phyloP scores from a whole-genome alignment of 768 basidiomycete genomes.

The Termitomyces sp. region DNA sequence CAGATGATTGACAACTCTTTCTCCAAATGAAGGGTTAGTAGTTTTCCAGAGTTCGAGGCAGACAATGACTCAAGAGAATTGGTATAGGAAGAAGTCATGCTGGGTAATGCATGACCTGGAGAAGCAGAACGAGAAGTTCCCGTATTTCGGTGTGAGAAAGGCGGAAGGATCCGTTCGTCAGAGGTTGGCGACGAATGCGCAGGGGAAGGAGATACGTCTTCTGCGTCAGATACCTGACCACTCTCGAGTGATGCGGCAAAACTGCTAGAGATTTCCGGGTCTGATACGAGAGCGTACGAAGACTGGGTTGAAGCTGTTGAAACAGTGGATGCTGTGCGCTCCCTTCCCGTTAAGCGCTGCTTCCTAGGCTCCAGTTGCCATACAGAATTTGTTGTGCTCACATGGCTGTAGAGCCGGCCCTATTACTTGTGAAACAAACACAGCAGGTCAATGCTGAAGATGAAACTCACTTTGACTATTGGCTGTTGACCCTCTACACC shows the following conservation, averaged over 20 bases:
- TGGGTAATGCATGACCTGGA: slow-evolving; percentile 48
- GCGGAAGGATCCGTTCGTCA: slow-evolving; percentile 38
- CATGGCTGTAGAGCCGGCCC: slow-evolving; percentile 69
- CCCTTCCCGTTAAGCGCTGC: slow-evolving; percentile 49
- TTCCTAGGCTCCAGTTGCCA: slow-evolving; percentile 79
- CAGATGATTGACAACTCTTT: slow-evolving; percentile 77
- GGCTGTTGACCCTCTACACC: slow-evolving; percentile 67
- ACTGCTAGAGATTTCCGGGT: slow-evolving; percentile 79
- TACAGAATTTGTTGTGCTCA: slow-evolving; percentile 59
- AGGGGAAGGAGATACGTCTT: slow-evolving; percentile 56
- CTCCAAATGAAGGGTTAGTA: slow-evolving; percentile 76
- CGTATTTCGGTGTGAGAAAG: slow-evolving; percentile 22
- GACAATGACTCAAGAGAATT: slow-evolving; percentile 68
- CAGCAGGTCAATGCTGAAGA: background rate
- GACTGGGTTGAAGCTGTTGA: slow-evolving; percentile 76
- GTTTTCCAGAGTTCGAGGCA: slow-evolving; percentile 49
- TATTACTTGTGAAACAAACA: slow-evolving; percentile 19
- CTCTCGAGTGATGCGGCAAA: slow-evolving; percentile 80
- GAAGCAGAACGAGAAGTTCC: slow-evolving; percentile 48
- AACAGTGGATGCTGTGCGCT: slow-evolving; percentile 68
- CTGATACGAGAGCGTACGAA: slow-evolving; percentile 79
- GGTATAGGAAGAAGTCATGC: slow-evolving; percentile 68
- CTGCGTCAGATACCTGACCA: slow-evolving; percentile 64
- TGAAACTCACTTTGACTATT: slow-evolving; percentile 57
- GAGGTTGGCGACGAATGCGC: slow-evolving; percentile 58